Evolutionary conservation across 768 basidiomycete species (phyloP).

Genomic region (Cystoderma amianthinum): DNA sequence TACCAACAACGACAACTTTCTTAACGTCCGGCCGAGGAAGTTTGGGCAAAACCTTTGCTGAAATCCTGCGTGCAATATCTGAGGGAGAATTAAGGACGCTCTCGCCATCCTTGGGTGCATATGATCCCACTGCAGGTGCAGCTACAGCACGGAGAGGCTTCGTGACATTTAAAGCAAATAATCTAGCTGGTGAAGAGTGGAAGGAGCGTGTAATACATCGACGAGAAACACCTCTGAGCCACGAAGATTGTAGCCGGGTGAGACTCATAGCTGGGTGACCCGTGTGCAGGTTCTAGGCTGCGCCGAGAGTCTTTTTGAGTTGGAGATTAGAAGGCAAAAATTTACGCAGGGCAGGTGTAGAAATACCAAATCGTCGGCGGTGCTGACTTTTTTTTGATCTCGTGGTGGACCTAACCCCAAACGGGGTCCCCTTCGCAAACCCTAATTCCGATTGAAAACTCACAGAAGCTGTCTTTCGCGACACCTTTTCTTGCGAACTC

Average conservation of each 20-base stretch:
- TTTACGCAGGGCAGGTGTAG: not conserved
- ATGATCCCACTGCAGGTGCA: slow-evolving; percentile 69
- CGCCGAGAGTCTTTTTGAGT: not conserved
- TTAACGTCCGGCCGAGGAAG: slow-evolving; percentile 87
- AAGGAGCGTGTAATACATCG: slow-evolving; percentile 40
- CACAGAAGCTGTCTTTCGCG: not conserved
- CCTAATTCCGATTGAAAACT: not conserved
- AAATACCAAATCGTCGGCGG: not conserved
- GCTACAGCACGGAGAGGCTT: slow-evolving; percentile 59
- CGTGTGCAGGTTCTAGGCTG: slow-evolving; percentile 6
- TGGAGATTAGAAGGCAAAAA: not conserved
- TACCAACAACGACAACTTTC: slow-evolving; percentile 94
- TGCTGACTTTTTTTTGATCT: slow-evolving; percentile 9
- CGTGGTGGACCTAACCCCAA: slow-evolving; percentile 7
- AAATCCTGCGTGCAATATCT: slow-evolving; percentile 88
- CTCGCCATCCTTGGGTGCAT: slow-evolving; percentile 57
- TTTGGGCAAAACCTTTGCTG: slow-evolving; percentile 90
- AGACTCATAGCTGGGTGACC: slow-evolving; percentile 27
- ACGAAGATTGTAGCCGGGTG: slow-evolving; percentile 32
- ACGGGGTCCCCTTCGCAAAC: slow-evolving; percentile 1
- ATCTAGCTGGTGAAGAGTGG: slow-evolving; percentile 33
- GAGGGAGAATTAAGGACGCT: slow-evolving; percentile 90
- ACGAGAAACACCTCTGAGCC: slow-evolving; percentile 24
- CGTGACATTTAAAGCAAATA: slow-evolving; percentile 37
- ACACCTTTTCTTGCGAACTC: not conserved